Evolutionary conservation across 371 early-diverging fungal species (phyloP).

Genomic region (Syncephalastrum contaminatum): DNA sequence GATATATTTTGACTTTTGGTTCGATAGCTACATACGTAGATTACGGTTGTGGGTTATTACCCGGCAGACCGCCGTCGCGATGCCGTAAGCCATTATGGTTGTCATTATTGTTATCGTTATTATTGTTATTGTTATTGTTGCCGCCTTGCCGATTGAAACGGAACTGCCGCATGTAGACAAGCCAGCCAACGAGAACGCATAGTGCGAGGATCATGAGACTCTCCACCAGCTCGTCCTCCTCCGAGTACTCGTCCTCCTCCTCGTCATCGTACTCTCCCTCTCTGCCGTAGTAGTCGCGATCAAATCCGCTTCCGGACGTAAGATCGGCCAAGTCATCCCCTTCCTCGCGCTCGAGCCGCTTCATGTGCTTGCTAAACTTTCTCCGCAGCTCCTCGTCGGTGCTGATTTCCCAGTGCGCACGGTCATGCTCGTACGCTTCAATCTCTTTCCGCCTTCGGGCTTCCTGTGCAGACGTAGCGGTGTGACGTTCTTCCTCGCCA

Average conservation of each 20-base stretch:
- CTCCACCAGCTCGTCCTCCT: slow-evolving; percentile 58
- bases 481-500: not conserved
- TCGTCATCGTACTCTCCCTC: slow-evolving; percentile 18
- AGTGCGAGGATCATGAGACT: slow-evolving; percentile 54
- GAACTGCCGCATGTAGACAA: slow-evolving; percentile 65
- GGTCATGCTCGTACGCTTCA: slow-evolving; percentile 19
- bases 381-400: slow-evolving; percentile 42
- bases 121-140: slow-evolving; percentile 13
- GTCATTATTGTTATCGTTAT: slow-evolving; percentile 4
- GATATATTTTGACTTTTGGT: no score
- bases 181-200: slow-evolving; percentile 59
- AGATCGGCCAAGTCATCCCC: slow-evolving; percentile 20
- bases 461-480: slow-evolving; percentile 9
- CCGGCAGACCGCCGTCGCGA: no score
- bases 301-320: slow-evolving; percentile 13
- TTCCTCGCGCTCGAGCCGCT: slow-evolving; percentile 37
- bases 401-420: slow-evolving; percentile 22
- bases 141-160: slow-evolving; percentile 35
- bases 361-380: slow-evolving; percentile 34
- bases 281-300: slow-evolving; percentile 9
- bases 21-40: no score
- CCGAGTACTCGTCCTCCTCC: slow-evolving; percentile 34
- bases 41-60: no score
- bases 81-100: not conserved
- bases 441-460: slow-evolving; percentile 22